Conservation (phyloP, 2,329 filamentous ascomycete genomes). For the Sclerotinia minor region DNA sequence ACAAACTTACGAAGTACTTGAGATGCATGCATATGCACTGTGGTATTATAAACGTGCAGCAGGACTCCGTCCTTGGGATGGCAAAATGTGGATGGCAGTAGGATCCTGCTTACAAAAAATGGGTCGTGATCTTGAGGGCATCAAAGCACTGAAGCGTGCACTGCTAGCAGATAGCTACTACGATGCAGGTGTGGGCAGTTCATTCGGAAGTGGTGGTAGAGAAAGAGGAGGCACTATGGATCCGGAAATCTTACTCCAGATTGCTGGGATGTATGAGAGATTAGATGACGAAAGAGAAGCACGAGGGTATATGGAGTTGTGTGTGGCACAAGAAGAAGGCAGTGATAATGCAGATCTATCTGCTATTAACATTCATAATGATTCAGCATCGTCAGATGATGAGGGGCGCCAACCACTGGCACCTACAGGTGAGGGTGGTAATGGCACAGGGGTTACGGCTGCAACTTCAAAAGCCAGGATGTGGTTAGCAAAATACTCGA, state of each 20-base stretch:
- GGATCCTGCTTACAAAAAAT: slow-evolving; percentile 90
- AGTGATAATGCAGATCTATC: slow-evolving; percentile 57
- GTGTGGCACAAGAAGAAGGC: slow-evolving; percentile 87
- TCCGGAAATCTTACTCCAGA: slow-evolving; percentile 86
- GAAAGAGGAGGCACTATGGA: slow-evolving; percentile 66
- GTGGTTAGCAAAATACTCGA: slow-evolving; percentile 86
- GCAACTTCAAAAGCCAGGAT: slow-evolving; percentile 90
- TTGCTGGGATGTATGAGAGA: slow-evolving; percentile 84
- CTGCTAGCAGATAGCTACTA: slow-evolving; percentile 86
- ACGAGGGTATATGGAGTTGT: slow-evolving; percentile 93
- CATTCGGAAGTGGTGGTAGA: slow-evolving; percentile 45
- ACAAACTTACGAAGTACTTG: slow-evolving; percentile 94
- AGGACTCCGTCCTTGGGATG: slow-evolving; percentile 89
- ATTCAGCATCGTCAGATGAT: slow-evolving; percentile 54
- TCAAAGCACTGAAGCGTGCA: slow-evolving; percentile 92
- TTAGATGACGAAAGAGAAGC: slow-evolving; percentile 76
- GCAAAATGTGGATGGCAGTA: slow-evolving; percentile 98
- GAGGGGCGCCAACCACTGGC: slow-evolving; percentile 33
- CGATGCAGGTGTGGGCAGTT: slow-evolving; percentile 57
- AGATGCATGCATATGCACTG: slow-evolving; percentile 95
- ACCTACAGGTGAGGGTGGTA: slow-evolving; percentile 43
- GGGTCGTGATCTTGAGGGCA: slow-evolving; percentile 81
- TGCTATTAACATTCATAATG: slow-evolving; percentile 41
- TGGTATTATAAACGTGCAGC: slow-evolving; percentile 98
- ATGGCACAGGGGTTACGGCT: slow-evolving; percentile 79